phyloP scores from a whole-genome alignment of 2,329 filamentous ascomycete species.

The Helminthosporium solani region DNA sequence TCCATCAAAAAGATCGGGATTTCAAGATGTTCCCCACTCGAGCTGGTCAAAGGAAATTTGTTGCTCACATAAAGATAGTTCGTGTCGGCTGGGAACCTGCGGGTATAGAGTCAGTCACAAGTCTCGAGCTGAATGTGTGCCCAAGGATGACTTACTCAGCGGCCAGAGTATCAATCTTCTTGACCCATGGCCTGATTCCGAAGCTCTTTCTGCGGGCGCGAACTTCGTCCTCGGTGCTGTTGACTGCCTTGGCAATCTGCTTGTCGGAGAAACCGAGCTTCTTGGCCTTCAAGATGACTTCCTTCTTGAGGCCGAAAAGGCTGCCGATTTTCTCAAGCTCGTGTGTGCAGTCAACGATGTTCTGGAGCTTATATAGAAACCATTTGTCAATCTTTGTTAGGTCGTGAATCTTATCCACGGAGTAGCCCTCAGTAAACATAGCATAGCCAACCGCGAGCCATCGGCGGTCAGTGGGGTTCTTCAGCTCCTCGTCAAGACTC shows the following conservation, averaged over 20 bases:
- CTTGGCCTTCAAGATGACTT: constrained; percentile 87
- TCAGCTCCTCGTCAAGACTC: constrained; percentile 82
- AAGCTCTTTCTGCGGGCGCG: constrained; percentile 81
- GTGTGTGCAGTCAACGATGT: constrained; percentile 87
- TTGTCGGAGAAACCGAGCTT: constrained; percentile 97
- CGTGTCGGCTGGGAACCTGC: constrained; percentile 90
- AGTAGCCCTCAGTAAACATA: constrained; percentile 95
- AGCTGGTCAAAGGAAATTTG: constrained; percentile 10
- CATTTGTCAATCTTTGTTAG: constrained; percentile 99
- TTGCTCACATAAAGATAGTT: constrained; percentile 62
- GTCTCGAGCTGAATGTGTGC: too few species aligned
- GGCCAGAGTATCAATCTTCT: constrained; percentile 96
- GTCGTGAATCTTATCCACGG: constrained; percentile 87
- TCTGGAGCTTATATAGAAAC: constrained; percentile 98
- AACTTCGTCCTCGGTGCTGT: constrained; percentile 84
- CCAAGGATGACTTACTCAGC: too few species aligned
- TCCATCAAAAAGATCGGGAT: background rate
- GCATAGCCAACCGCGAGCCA: constrained; percentile 98
- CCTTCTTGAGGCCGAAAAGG: constrained; percentile 81
- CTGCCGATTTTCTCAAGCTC: constrained; percentile 83
- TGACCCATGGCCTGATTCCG: constrained; percentile 91
- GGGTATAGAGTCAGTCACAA: too few species aligned
- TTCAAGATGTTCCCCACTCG: too few species aligned
- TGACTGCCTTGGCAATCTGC: constrained; percentile 86
- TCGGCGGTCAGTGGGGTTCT: constrained; percentile 91